Percentiles rank a stretch among this genome's conserved stretches.
Evolutionary conservation across 1,284 basidiomycete species (phyloP).

Genomic region (Phellopilus nigrolimitatus): DNA sequence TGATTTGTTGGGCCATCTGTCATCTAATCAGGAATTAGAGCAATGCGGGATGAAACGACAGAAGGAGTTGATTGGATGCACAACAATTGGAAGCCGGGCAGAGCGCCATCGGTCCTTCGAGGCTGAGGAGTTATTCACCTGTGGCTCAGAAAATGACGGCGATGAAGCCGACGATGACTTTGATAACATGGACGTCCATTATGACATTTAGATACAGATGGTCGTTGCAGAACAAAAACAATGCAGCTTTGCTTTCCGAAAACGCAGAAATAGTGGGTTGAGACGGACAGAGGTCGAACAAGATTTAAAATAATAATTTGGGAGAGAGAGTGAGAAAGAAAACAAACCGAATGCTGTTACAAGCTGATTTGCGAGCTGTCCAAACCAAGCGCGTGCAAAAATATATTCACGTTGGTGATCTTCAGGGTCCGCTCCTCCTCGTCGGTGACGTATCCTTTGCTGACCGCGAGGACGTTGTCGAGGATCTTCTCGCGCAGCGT

Average conservation of each 20-base stretch:
- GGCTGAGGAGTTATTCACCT: slow-evolving; percentile 18
- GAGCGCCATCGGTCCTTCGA: slow-evolving; percentile 7
- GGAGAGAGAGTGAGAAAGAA: slow-evolving; percentile 17
- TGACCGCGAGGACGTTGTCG: slow-evolving; percentile 76
- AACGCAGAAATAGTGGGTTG: neutral
- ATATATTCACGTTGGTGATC: slow-evolving; percentile 79
- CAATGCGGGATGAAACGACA: slow-evolving; percentile 34
- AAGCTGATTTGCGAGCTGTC: slow-evolving; percentile 78
- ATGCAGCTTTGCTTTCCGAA: slow-evolving; percentile 8
- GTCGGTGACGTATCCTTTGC: slow-evolving; percentile 65
- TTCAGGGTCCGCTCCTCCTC: slow-evolving; percentile 67
- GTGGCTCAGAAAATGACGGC: neutral
- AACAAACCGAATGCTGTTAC: slow-evolving; percentile 28
- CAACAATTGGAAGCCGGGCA: slow-evolving; percentile 13
- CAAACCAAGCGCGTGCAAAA: slow-evolving; percentile 79
- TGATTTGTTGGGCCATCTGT: slow-evolving; percentile 60
- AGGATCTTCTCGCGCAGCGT: slow-evolving; percentile 89
- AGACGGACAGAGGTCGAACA: slow-evolving; percentile 8
- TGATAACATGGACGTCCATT: slow-evolving; percentile 12
- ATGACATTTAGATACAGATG: slow-evolving; percentile 20
- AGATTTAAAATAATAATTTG: slow-evolving; percentile 23
- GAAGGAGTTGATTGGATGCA: slow-evolving; percentile 23
- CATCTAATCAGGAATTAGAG: slow-evolving; percentile 40
- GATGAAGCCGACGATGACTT: slow-evolving; percentile 5
- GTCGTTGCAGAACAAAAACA: slow-evolving; percentile 1